Conservation (phyloP, 2,329 filamentous ascomycete species). For the Paecilomyces sp. region DNA sequence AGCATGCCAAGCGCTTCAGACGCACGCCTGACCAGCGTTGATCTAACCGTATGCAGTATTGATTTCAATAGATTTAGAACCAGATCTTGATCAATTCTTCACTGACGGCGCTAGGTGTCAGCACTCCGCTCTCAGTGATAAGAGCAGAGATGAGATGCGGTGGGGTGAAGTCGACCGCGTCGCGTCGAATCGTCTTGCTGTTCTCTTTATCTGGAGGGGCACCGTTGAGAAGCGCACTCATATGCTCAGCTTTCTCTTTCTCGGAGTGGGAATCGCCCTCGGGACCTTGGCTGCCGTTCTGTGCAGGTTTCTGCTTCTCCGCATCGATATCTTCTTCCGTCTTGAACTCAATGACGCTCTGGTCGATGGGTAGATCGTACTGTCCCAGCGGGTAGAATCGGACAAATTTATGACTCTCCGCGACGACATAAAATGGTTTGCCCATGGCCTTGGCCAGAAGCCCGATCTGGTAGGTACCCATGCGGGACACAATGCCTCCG, state of each 20-base stretch:
- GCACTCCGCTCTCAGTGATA: conserved; percentile 58
- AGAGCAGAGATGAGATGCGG: conserved; percentile 57
- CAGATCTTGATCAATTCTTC: conserved; percentile 61
- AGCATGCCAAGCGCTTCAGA: not conserved
- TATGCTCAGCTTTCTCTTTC: conserved; percentile 7
- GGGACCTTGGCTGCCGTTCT: conserved; percentile 5
- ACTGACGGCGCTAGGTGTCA: conserved; percentile 58
- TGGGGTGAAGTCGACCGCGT: conserved; percentile 46
- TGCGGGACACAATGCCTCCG: conserved; percentile 80
- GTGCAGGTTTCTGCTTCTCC: conserved; percentile 32
- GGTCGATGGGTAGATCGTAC: conserved; percentile 71
- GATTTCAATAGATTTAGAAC: conserved; percentile 27
- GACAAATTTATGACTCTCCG: conserved; percentile 96
- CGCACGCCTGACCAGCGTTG: not conserved
- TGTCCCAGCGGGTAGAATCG: conserved; percentile 77
- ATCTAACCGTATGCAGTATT: not conserved
- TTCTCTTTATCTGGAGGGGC: conserved; percentile 5
- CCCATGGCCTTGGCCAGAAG: conserved; percentile 65
- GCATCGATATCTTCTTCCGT: conserved; percentile 47
- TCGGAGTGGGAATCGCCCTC: not conserved
- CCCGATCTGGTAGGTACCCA: conserved; percentile 83
- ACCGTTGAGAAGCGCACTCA: conserved; percentile 10
- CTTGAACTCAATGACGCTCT: conserved; percentile 68
- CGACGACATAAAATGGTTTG: conserved; percentile 81
- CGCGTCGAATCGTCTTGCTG: conserved; percentile 12